Conservation (phyloP, 257 asterid genomes). For the Jaltomata sinuosa region DNA sequence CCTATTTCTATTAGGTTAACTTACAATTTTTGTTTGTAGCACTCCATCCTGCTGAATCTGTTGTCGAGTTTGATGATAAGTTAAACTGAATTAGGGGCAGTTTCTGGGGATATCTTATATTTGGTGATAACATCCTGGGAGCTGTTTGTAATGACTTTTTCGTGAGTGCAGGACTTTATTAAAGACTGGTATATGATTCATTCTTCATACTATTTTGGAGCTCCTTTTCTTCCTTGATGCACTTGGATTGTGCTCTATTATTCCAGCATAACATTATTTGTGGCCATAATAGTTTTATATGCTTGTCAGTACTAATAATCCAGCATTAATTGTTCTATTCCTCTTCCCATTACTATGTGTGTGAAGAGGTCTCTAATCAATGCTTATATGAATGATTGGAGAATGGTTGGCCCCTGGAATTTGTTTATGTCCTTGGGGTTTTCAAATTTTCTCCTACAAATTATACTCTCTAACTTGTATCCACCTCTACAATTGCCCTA, state of each 20-base stretch:
- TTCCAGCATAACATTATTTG: not conserved
- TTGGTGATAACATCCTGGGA: too few relatives aligned
- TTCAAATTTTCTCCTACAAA: constrained; percentile 34
- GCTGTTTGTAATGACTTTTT: too few relatives aligned
- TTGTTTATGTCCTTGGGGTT: constrained; percentile 30
- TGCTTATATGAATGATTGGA: constrained; percentile 30
- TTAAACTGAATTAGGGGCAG: too few relatives aligned
- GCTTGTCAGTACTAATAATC: not conserved
- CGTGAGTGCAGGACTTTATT: too few relatives aligned
- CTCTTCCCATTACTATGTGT: not conserved
- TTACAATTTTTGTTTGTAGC: too few relatives aligned
- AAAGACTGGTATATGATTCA: too few relatives aligned
- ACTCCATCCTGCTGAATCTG: too few relatives aligned
- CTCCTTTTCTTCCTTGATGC: not conserved
- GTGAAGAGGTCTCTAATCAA: constrained; percentile 2
- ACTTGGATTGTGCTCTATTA: not conserved
- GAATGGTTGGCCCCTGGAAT: constrained; percentile 30
- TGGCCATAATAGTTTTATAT: not conserved
- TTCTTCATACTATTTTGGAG: too few relatives aligned
- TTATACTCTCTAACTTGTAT: not conserved
- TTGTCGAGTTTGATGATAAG: too few relatives aligned
- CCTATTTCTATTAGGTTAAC: too few relatives aligned
- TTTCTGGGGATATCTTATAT: too few relatives aligned
- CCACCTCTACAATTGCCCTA: too few relatives aligned
- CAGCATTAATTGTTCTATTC: not conserved